phyloP scores from a whole-genome alignment of 1,284 basidiomycete genomes.

The Fomitopsis palustris region DNA sequence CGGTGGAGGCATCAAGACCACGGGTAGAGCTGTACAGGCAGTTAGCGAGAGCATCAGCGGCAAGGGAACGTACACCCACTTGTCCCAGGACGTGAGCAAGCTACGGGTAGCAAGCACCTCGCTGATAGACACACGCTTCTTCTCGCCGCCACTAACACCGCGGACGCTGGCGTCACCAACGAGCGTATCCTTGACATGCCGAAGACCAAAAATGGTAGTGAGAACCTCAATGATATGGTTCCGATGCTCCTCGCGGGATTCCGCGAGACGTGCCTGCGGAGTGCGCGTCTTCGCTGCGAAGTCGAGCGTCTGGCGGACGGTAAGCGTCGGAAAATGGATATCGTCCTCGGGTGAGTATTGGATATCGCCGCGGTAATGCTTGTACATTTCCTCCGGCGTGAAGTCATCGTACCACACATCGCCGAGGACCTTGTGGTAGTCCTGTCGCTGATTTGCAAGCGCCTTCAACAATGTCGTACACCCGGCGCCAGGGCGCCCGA shows the following conservation, averaged over 20 bases:
- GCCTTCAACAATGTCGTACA: slow-evolving; percentile 74
- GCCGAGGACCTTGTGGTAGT: slow-evolving; percentile 61
- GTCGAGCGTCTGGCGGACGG: slow-evolving; percentile 62
- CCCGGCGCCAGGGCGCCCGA: slow-evolving; percentile 67
- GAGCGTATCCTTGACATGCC: slow-evolving; percentile 52
- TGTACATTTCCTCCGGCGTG: slow-evolving; percentile 45
- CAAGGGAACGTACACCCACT: slow-evolving; percentile 36
- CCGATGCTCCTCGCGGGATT: slow-evolving; percentile 45
- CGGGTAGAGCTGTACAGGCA: slow-evolving; percentile 42
- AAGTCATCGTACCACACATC: slow-evolving; percentile 68
- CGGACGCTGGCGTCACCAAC: slow-evolving; percentile 76
- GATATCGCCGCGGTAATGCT: slow-evolving; percentile 63
- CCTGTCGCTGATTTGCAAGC: slow-evolving; percentile 63
- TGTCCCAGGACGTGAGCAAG: slow-evolving; percentile 70
- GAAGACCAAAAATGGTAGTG: slow-evolving; percentile 69
- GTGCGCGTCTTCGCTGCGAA: slow-evolving; percentile 64
- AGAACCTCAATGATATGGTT: slow-evolving; percentile 49
- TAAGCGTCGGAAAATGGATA: slow-evolving; percentile 73
- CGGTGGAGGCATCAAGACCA: slow-evolving; percentile 50
- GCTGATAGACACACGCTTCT: slow-evolving; percentile 76
- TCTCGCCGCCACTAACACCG: slow-evolving; percentile 82
- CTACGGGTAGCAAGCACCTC: slow-evolving; percentile 63
- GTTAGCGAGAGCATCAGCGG: not conserved
- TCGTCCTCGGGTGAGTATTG: slow-evolving; percentile 72
- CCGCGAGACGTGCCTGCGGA: slow-evolving; percentile 45